Evolutionary conservation across 1,139 yeast species (phyloP).

Genomic region (Candida smagusa): DNA sequence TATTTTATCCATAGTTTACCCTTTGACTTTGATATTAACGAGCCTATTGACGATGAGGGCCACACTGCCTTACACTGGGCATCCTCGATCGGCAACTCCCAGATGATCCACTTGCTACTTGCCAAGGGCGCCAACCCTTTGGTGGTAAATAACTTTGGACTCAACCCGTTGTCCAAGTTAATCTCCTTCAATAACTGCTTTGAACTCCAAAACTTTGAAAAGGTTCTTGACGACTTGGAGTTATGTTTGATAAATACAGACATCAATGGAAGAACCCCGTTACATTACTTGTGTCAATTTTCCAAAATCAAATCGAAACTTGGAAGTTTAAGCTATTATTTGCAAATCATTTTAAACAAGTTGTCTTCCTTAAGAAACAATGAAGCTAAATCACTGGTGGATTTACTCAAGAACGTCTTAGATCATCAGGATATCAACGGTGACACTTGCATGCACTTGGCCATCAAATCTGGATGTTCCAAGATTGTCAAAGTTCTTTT

Average conservation of each 20-base stretch:
- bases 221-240: conserved; percentile 66
- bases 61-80: conserved; percentile 98
- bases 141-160: conserved; percentile 70
- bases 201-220: conserved; percentile 72
- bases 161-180: conserved; percentile 81
- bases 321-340: conserved; percentile 40
- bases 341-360: conserved; percentile 37
- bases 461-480: conserved; percentile 43
- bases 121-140: conserved; percentile 75
- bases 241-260: conserved; percentile 72
- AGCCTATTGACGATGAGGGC: conserved; percentile 90
- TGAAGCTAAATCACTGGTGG: conserved; percentile 20
- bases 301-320: conserved; percentile 49
- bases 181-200: conserved; percentile 85
- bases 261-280: conserved; percentile 66
- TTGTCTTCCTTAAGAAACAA: conserved; percentile 27
- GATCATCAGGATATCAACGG: conserved; percentile 71
- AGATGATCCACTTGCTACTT: conserved; percentile 66
- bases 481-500: conserved; percentile 39
- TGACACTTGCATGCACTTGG: conserved; percentile 66
- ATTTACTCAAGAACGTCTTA: conserved; percentile 56
- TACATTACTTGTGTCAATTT: conserved; percentile 69
- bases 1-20: conserved; percentile 73
- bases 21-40: conserved; percentile 75
- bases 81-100: conserved; percentile 80